Base-by-base conservation (phyloP, 2,329 filamentous ascomycete species). In the Grosmannia penicillata region DNA sequence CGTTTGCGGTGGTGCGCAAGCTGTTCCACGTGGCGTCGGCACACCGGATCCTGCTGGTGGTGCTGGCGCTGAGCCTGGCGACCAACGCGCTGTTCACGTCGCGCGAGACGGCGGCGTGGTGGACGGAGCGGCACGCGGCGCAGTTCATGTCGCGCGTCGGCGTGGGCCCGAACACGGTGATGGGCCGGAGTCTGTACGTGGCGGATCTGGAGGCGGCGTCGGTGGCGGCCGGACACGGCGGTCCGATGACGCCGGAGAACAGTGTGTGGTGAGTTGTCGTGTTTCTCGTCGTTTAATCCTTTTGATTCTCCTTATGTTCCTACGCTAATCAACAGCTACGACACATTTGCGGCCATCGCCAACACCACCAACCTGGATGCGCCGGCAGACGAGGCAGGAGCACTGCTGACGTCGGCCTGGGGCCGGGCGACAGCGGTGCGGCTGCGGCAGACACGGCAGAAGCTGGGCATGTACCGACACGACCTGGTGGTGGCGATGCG, bases 401-500 rank as follows among this genome's bases (percentile, higher is more conserved):
- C 62, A 4, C 50, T 58, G 7, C 57, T 75, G 33, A 54, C 61
- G 8, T 63, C 66, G 32, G 55, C 62, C 9, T 55, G 62, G 13
- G 72, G 69, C 50, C 63, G 63, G 38, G 61, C 68, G 9, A 69
- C 72, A 8, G 72, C 76, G 1, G 69, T 68, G 13, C 73, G 82
- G 17, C 67, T 96, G 24, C 75, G 82, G 36, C 74, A 78, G 28
- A 84, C 85, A n/a, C 72, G 89, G 9, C 82, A 93, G 57, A 73
- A 79, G 19, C 72, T 98, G 0, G 89, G 82, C 1, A 66, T 74
- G 3, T 91, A 95, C 55, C 72, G 91, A 3, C 85, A 98, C 55
- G 86, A 96, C 53, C 65, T 98, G 17, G 62, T 96, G 3, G 87
- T 98, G 6, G 86, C 87, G 6, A 76, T 96, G 63, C 76, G 87